Evolutionary conservation across 139 green algal genomes (phyloP), one percentile per base, ranked within the genome.

Genomic region (Zygnema circumcarinatum): DNA sequence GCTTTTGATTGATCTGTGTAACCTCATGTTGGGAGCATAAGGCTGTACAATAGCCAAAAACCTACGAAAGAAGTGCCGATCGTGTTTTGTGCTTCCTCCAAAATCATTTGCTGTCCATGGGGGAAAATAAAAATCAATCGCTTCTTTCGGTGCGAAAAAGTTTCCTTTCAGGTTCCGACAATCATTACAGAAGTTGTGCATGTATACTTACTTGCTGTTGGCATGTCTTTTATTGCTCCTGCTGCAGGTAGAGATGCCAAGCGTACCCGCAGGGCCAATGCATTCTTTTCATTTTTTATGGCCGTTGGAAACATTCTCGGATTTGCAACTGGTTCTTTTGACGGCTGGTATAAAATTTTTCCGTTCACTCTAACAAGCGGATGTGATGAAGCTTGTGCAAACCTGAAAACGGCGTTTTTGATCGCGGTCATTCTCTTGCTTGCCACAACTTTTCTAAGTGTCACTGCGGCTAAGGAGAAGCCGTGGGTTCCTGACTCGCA

Each of bases 231-330:
- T 7, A 62, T 62, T 62, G 47, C 69, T 41, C 69, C 7, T 39
- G 11, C 16, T 76, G 81, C 68, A 83, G 81, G 81, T 40, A 38
- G 38, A 33, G 84, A 89, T 29, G 35, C 35, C 3, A 85, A 86
- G 42, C 78, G 84, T 2, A 86, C 76, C 11, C 75, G 84, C 20
- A 35, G 76, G 1, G 86, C 62, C 0, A 91, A 91, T 33, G 81
- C 81, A 0, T 91, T 85, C 69, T 91, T 89, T 39, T 89, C 81
- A 1, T 29, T 38, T 1, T 91, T 83, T n/a, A 91, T 91, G 81
- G 87, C 76, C 29, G 21, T 91, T 25, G 87, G 87, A 29, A 88
- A 90, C 47, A 78, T 91, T 29, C 83, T 91, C 21, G 87, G 87
- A 29, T 91, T 88, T 80, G 38, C 81, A 20, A 75, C 83, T 35